Evolutionary conservation across 805 yeast species (phyloP).

Genomic region (Cyberlindnera japonica): DNA sequence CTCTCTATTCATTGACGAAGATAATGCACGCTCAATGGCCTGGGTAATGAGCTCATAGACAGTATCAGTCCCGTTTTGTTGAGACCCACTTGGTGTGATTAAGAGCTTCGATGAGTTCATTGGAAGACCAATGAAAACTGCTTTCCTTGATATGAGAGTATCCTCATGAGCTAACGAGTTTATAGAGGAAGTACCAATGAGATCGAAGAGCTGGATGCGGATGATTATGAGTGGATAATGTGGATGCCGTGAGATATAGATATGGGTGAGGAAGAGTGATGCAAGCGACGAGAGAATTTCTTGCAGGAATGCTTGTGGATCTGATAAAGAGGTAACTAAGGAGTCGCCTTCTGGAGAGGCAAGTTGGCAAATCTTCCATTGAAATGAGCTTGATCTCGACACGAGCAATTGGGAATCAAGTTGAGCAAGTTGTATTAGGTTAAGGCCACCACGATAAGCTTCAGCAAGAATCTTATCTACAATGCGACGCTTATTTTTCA

Average conservation of each 20-base stretch:
- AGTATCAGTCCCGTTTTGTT: constrained; percentile 33
- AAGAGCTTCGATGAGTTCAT: constrained; percentile 52
- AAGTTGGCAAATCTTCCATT: constrained; percentile 31
- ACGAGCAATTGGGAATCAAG: constrained; percentile 63
- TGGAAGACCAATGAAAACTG: constrained; percentile 67
- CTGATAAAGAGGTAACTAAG: constrained; percentile 33
- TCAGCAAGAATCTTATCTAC: constrained; percentile 26
- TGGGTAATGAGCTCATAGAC: constrained; percentile 56
- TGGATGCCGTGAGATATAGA: constrained; percentile 66
- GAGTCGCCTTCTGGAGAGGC: constrained; percentile 26
- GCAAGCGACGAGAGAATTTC: constrained; percentile 45
- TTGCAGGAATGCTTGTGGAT: constrained; percentile 50
- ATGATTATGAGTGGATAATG: constrained; percentile 54
- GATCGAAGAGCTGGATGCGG: constrained; percentile 67
- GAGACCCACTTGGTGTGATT: constrained; percentile 18
- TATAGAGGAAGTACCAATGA: constrained; percentile 14
- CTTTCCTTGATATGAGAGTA: constrained; percentile 46
- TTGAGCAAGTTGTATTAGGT: constrained; percentile 64
- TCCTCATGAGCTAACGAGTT: constrained; percentile 32
- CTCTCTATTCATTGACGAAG: constrained; percentile 38
- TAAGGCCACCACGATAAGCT: constrained; percentile 53
- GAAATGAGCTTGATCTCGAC: constrained; percentile 44
- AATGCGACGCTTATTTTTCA: constrained; percentile 15
- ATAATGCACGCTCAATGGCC: constrained; percentile 51
- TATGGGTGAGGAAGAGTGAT: constrained; percentile 54